Base-by-base conservation (phyloP, 495 filamentous ascomycete genomes). In the Penicillium canariense region DNA sequence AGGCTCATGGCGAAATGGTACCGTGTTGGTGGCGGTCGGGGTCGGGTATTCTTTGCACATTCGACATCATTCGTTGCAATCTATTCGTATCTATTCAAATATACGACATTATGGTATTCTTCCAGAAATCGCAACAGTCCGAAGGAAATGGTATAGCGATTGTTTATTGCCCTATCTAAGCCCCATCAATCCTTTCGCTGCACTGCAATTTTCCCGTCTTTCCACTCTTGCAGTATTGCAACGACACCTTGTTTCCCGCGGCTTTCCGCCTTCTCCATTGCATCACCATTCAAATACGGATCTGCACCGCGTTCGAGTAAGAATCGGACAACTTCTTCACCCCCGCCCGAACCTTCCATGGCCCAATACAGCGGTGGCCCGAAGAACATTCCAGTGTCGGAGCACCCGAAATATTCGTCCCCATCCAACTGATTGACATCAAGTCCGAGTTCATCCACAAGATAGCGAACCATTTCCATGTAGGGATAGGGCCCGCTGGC, bases 401-500 rank as follows among this genome's bases (percentile, higher is more conserved):
- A 6, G 15, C 6, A n/a, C 6, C 15, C 15, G 17, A 40, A 40
- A n/a, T 40, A 40, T 20, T 40, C 36, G 28, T 46, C 43, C 15
- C 23, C 25, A 46, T 46, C 43, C 23, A 28, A 14, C n/a, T 46
- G 43, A 46, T 46, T 46, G 20, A 46, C 43, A 46, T 46, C 8
- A 11, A 6, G 28, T 46, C 43, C 43, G 14, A 46, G 3, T 46
- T 46, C 43, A 12, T 46, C 43, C 43, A 46, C 43, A 17, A 46
- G 43, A 28, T 5, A 46, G 25, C 43, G 43, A 3, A 46, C 20
- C 43, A 46, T 46, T 4, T 11, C 8, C 43, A 46, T 46, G 28
- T 46, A 17, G 15, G 7, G 10, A 11, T 6, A 2, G 7, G 2
- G 23, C n/a, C n/a, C n/a, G 15, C 43, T 11, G 15, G 43, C 5